A percentile compares a stretch with the other conserved stretches of the same genome.
Evolutionary conservation across 2,329 filamentous ascomycete genomes (phyloP).

Genomic region (Fusarium sublunatum): DNA sequence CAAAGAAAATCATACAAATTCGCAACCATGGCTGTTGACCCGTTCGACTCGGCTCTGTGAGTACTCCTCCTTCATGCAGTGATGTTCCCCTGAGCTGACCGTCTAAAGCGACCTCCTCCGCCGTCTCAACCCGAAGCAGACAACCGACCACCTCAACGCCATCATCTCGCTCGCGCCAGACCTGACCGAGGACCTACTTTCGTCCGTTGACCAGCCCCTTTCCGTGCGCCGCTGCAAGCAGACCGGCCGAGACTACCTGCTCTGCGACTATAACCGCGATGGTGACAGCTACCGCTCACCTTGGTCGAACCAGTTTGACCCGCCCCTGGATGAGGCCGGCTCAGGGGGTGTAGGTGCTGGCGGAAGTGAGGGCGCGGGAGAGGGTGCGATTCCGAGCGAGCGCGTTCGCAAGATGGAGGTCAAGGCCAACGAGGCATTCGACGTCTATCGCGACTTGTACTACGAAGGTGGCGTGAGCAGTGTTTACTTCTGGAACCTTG

Average conservation of each 20-base stretch:
- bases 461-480: constrained; percentile 96
- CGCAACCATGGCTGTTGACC: constrained; percentile 65
- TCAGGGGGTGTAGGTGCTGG: constrained; percentile 63
- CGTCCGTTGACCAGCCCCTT: constrained; percentile 96
- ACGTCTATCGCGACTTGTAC: constrained; percentile 95
- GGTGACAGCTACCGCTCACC: constrained; percentile 97
- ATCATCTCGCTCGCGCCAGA: constrained; percentile 91
- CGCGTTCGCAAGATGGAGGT: constrained; percentile 93
- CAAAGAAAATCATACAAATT: not conserved
- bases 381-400: constrained; percentile 89
- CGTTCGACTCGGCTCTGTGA: constrained; percentile 82
- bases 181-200: constrained; percentile 96
- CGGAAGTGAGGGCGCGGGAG: constrained; percentile 71
- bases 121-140: constrained; percentile 94
- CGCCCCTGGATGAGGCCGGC: constrained; percentile 77
- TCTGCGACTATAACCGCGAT: constrained; percentile 99
- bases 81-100: constrained; percentile 23
- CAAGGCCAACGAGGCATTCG: constrained; percentile 93
- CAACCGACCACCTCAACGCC: constrained; percentile 84
- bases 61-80: constrained; percentile 44
- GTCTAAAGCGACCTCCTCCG: constrained; percentile 90
- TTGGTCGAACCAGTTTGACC: constrained; percentile 99
- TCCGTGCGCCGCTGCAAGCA: constrained; percentile 86
- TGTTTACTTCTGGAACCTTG: constrained; percentile 98
- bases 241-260: constrained; percentile 92